Base-by-base conservation (phyloP, 306 rosid genomes). In the Vigna reflexopilosa region DNA sequence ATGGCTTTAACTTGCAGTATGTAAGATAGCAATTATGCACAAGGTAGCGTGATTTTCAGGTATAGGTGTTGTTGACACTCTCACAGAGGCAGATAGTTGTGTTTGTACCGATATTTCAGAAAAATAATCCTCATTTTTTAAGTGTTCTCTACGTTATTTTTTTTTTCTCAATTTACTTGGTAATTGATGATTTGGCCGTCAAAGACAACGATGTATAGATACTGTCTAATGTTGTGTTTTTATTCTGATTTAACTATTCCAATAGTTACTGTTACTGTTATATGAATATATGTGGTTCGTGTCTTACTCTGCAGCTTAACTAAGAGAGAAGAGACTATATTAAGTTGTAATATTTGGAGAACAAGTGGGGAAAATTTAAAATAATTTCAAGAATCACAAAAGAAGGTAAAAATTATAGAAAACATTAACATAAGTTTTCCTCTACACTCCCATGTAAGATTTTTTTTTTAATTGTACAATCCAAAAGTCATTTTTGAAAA, bases 11-110 rank as follows among this genome's bases (percentile, higher is more conserved):
- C 47, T 34, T 64, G 20, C 44, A 14, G 40, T 72, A 9, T 73
- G 77, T 57, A 57, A 66, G 40, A 28, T 70, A 62, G 69, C 62
- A 68, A 44, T 40, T 40, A 40, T 73, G 73, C 16, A 54, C 15
- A 28, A 61, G 64, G 13, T n/a, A 56, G n/a, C 48, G 71, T 57
- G 50, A 56, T 81, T 57, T 81, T 32, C 17, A 32, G 34, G 17
- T 81, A 4, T 50, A 70, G 30, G 67, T 58, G 30, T 65, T 57
- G 28, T 44, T 38, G 40, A 2, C 58, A 26, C 68, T 68, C 40
- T 34, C 32, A 19, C 51, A 19, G 50, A 32, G n/a, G 65, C 54
- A 30, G 40, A n/a, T 67, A 49, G 22, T 38, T 57, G 36, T 51
- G 61, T 48, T 48, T 44, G 32, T 66, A 45, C 7, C 45, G 5